A percentile compares a stretch with the other conserved stretches of the same genome.
These are phyloP conservation scores for Dendryphion nanum DNA, from an alignment of 2,329 filamentous ascomycete genomes.

Conservation along the genomic window DNA sequence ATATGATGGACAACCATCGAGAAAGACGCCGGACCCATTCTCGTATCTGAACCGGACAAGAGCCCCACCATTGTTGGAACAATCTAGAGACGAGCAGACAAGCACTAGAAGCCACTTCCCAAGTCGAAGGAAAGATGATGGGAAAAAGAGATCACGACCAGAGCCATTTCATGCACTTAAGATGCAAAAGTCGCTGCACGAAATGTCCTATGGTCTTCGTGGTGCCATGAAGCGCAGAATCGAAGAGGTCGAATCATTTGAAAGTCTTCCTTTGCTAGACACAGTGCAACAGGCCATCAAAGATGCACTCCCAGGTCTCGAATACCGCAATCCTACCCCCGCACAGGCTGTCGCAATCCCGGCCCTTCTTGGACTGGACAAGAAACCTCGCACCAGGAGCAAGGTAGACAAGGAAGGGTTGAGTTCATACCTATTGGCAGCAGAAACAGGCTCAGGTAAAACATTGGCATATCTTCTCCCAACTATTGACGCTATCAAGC, in stretches of 20 bases:
- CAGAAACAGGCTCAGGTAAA: constrained; percentile 96
- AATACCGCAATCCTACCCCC: constrained; percentile 78
- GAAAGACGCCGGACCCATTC: constrained; percentile 31
- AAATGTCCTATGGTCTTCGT: constrained; percentile 71
- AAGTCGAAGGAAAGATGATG: constrained; percentile 11
- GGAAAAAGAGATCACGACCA: constrained; percentile 35
- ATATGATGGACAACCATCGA: constrained; percentile 16
- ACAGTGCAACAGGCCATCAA: constrained; percentile 68
- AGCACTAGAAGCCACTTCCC: constrained; percentile 7
- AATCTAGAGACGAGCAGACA: constrained; percentile 6
- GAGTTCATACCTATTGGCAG: constrained; percentile 77
- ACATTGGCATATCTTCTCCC: constrained; percentile 91
- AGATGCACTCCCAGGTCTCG: constrained; percentile 74
- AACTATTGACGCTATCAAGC: constrained; percentile 79
- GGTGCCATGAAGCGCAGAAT: constrained; percentile 61
- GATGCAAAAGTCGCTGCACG: constrained; percentile 81
- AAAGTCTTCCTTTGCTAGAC: constrained; percentile 75
- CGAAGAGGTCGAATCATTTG: constrained; percentile 71
- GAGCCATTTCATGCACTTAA: constrained; percentile 77
- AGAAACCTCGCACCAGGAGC: constrained; percentile 28
- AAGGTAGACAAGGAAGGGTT: constrained; percentile 40
- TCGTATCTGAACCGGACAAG: constrained; percentile 32
- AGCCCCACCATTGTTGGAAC: constrained; percentile 22
- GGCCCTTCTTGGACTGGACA: constrained; percentile 63
- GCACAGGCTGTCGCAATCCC: constrained; percentile 90